These are phyloP conservation scores for Daldinia loculata DNA, from an alignment of 495 filamentous ascomycete species.

Conservation along the genomic window DNA sequence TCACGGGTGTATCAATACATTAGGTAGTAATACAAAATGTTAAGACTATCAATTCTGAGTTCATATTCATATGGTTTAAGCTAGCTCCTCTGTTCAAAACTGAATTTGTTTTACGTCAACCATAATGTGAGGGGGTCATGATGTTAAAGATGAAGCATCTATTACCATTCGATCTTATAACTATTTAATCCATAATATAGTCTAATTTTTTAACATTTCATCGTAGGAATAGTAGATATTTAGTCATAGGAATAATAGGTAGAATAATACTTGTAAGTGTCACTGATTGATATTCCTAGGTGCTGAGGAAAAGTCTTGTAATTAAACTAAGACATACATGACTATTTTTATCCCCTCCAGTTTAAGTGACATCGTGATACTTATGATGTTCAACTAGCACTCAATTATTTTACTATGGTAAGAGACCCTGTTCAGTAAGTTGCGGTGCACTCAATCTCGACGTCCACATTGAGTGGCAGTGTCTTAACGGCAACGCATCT, in stretches of 20 bases:
- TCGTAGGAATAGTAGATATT: not conserved
- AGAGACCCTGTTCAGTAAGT: slow-evolving; percentile 38
- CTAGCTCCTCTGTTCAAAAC: not conserved
- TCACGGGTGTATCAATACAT: not conserved
- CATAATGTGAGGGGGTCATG: not conserved
- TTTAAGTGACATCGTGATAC: not conserved
- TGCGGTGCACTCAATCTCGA: slow-evolving; percentile 79
- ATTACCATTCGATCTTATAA: too few species aligned
- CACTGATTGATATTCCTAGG: not conserved
- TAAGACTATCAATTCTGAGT: not conserved
- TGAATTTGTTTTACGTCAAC: not conserved
- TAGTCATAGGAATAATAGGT: not conserved
- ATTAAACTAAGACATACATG: not conserved
- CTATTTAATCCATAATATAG: too few species aligned
- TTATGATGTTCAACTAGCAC: not conserved
- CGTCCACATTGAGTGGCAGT: slow-evolving; percentile 77
- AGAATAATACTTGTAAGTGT: not conserved
- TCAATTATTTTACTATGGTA: not conserved
- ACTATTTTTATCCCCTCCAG: not conserved
- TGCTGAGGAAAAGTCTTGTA: not conserved
- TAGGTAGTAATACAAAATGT: not conserved
- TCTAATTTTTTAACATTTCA: not conserved
- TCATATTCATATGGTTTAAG: not conserved
- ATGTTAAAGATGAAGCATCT: not conserved
- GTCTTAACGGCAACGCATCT: slow-evolving; percentile 80